Conservation (phyloP, 495 filamentous ascomycete species). For the Achaetomiella virescens region DNA sequence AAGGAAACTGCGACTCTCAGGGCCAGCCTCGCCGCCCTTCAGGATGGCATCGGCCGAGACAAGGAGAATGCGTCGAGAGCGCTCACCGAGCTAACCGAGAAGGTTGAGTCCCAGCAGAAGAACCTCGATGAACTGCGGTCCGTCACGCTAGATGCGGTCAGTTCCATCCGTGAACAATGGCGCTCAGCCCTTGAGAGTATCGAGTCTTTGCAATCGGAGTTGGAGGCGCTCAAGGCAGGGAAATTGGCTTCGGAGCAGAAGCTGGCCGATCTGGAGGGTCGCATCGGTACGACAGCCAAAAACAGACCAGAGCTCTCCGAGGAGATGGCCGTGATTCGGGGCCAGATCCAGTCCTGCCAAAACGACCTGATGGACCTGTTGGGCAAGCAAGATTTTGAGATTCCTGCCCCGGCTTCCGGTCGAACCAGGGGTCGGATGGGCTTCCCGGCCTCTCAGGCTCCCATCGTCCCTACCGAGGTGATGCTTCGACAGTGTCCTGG, state of each 20-base stretch:
- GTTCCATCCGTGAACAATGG: constrained; percentile 12
- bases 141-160: constrained; percentile 3
- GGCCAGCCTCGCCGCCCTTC: constrained; percentile 9
- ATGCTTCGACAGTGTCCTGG: no score
- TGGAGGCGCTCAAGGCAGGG: constrained; percentile 13
- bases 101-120: constrained; percentile 9
- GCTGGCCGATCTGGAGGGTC: constrained; percentile 12
- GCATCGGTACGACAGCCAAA: not conserved
- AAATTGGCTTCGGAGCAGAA: constrained; percentile 9
- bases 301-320: not conserved
- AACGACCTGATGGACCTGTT: constrained; percentile 13
- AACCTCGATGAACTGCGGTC: constrained; percentile 4
- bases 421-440: not conserved
- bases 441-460: not conserved
- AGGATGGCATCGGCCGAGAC: constrained; percentile 9
- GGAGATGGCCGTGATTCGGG: constrained; percentile 6
- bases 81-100: constrained; percentile 9
- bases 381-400: not conserved
- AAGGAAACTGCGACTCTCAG: constrained; percentile 3
- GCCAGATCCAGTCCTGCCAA: constrained; percentile 8
- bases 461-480: not conserved
- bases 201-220: constrained; percentile 15
- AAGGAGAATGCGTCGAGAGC: constrained; percentile 1
- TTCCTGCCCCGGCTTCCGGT: not conserved
- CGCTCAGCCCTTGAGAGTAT: constrained; percentile 11